phyloP scores from a whole-genome alignment of 208 protist genomes.

The Balamuthia mandrillaris region DNA sequence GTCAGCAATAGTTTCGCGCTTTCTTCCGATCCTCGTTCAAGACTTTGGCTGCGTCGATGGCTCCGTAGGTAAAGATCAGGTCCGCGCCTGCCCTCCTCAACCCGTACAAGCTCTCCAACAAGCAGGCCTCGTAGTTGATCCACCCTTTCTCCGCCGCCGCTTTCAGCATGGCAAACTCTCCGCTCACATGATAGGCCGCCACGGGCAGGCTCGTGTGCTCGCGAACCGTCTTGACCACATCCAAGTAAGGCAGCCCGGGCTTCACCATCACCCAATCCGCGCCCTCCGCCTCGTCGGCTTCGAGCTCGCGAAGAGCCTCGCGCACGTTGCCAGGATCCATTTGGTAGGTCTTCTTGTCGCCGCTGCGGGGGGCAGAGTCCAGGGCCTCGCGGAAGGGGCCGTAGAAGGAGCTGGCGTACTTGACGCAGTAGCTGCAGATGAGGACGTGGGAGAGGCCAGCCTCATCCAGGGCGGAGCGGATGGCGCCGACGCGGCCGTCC shows the following conservation, averaged over 20 bases:
- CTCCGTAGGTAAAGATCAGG: conserved; percentile 76
- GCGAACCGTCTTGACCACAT: conserved; percentile 67
- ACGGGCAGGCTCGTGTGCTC: conserved; percentile 57
- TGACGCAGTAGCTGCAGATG: conserved; percentile 72
- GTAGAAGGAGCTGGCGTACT: conserved; percentile 82
- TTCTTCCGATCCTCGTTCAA: neutral
- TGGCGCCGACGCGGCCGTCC: conserved; percentile 79
- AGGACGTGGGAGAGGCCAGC: conserved; percentile 43
- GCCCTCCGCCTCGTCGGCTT: conserved; percentile 60
- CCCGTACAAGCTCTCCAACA: conserved; percentile 66
- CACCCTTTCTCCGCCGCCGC: conserved; percentile 42
- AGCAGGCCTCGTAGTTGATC: conserved; percentile 45
- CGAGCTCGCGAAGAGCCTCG: conserved; percentile 55
- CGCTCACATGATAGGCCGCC: conserved; percentile 69
- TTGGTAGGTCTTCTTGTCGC: conserved; percentile 76
- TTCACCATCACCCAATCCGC: conserved; percentile 84
- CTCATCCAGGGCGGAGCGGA: conserved; percentile 56
- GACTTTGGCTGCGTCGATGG: conserved; percentile 14
- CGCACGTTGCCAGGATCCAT: conserved; percentile 62
- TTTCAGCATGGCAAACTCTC: conserved; percentile 56
- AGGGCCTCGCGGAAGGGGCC: conserved; percentile 81
- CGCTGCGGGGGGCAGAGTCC: conserved; percentile 65
- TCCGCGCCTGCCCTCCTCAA: conserved; percentile 70
- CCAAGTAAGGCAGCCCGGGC: conserved; percentile 77
- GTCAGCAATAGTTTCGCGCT: neutral